Conservation (phyloP, 768 basidiomycete species). For the Suillus placidus region DNA sequence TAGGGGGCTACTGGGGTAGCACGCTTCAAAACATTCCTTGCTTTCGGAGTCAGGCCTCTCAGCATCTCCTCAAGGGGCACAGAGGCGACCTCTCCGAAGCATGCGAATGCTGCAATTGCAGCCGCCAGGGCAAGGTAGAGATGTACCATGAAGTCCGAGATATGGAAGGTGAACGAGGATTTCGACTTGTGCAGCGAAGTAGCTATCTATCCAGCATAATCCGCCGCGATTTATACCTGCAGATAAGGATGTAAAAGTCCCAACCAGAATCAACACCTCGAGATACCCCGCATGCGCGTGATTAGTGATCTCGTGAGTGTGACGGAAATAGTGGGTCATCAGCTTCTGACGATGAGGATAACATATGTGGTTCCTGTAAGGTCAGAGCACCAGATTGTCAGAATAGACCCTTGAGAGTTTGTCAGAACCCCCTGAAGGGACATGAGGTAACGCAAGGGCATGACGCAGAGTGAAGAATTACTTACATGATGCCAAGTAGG, state of each 20-base stretch:
- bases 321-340: not conserved
- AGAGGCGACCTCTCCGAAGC: conserved; percentile 16
- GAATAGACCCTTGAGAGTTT: not conserved
- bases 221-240: conserved; percentile 23
- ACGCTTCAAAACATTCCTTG: conserved; percentile 26
- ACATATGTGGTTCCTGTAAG: not conserved
- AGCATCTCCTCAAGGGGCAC: conserved; percentile 27
- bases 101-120: conserved; percentile 9
- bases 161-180: not conserved
- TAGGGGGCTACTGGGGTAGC: conserved; percentile 50
- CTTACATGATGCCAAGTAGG: not conserved
- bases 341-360: conserved; percentile 4
- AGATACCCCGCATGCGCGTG: not conserved
- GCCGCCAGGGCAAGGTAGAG: conserved; percentile 14
- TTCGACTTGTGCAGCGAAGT: not conserved
- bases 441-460: not conserved
- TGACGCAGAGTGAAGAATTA: not conserved
- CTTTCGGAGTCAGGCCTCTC: conserved; percentile 21
- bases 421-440: not conserved
- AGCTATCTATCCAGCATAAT: not conserved
- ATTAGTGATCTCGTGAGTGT: not conserved
- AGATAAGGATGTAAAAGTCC: not conserved
- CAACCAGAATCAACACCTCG: not conserved
- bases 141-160: conserved; percentile 17
- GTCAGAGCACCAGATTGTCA: not conserved